Base-by-base conservation (phyloP, 257 asterid species). In the Dorcoceras hygrometricum region DNA sequence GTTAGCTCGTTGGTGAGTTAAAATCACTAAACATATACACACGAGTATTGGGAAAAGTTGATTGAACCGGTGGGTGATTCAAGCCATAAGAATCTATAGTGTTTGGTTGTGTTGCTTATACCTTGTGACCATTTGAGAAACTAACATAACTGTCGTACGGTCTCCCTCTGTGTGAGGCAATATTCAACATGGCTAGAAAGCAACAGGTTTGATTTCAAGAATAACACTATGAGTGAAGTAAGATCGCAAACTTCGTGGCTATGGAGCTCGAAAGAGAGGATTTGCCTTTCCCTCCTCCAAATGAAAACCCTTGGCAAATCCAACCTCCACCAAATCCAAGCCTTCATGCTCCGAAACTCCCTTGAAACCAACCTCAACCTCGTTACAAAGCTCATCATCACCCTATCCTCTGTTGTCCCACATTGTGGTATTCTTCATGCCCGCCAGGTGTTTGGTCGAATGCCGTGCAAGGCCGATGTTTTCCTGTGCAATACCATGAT, bases 401-500 rank as follows among this genome's bases (percentile, higher is more conserved):
- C 86, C 57, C 82, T 86, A 68, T 67, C 96, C 12, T 26, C 77
- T 1, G 69, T 74, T 4, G 89, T 83, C 65, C 81, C 81, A 14
- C 73, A 71, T 8, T 27, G 74, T 28, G 94, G 95, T 34, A 80
- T 79, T 39, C 70, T 58, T 60, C 87, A 86, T 69, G 86, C 95
- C 50, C 95, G 95, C 81, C 85, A 59, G 0, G 24, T 93, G 81
- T 93, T 90, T 77, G 89, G 87, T 51, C 76, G 75, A 59, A 71
- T 80, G 75, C 77, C 80, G 22, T 74, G 29, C 4, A 84, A 78
- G 51, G 67, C 80, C 7, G 95, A 93, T n/a, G 72, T 84, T 53
- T 93, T 86, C 61, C 81, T 90, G 0, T 88, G 97, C 83, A 93
- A 90, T 77, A 84, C 95, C 48, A 86, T 93, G 97, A 81, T 93